Base-by-base conservation (phyloP, 2,329 filamentous ascomycete species). In the Rhinocladiella mackenziei region DNA sequence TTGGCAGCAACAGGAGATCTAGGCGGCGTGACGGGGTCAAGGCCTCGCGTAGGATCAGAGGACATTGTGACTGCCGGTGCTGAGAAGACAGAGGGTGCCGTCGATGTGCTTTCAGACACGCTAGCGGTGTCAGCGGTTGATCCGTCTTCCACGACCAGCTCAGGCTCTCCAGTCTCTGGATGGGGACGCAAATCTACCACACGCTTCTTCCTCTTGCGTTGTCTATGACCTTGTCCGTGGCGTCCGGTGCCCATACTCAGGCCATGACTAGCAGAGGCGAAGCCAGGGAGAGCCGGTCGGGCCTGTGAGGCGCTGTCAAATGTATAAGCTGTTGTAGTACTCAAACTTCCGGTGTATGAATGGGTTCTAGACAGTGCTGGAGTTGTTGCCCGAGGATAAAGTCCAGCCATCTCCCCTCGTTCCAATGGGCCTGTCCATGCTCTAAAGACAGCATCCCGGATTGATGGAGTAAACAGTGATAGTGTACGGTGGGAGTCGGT, bases 401-500 rank as follows among this genome's bases (percentile, higher is more conserved):
- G 48, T 37, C 39, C 62, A 1, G 66, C 64, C 23, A 61, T 65
- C 32, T 92, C 86, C 31, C 74, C 74, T 45, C 81, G 75, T 50
- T 95, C 89, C 38, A 78, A 75, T 25, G 83, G 80, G 29, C 85
- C 85, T 11, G 91, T 86, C 87, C 89, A 95, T 22, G 91, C 92
- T 48, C 92, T 80, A 65, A 94, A 96, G 18, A 97, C 84, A 3
- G 87, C 86, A 64, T 97, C 88, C 39, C 80, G 75, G 46, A 97
- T 91, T n/a, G 84, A 81, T 0, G 91, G 89, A 1, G 91, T 96
- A 62, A 94, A 94, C 0, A 97, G 72, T 3, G 89, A 94, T 23
- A 97, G 69, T 0, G 92, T 97, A 35, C 86, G 81, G 58, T 97
- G 89, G 2, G 89, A 94, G 59, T 94, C 85, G 3, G 81, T 89